These are phyloP conservation scores for Diphasiastrum complanatum DNA, from an alignment of 83 land plant species.

Conservation along the genomic window DNA sequence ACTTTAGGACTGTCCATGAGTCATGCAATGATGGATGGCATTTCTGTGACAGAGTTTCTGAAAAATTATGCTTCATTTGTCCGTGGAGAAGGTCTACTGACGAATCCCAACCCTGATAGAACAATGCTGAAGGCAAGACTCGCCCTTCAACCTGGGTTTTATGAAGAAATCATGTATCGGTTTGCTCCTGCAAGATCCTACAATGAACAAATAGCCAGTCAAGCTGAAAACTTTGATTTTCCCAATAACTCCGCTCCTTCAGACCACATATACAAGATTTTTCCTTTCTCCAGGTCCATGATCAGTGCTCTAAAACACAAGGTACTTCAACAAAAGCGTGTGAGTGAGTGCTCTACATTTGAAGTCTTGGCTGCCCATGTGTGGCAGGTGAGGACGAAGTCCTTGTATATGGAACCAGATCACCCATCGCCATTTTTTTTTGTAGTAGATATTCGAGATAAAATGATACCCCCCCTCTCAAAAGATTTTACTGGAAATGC, in stretches of 20 bases:
- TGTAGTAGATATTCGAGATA: constrained; percentile 57
- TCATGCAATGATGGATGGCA: constrained; percentile 57
- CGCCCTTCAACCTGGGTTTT: no score
- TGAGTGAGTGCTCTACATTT: constrained; percentile 39
- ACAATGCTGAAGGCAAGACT: constrained; percentile 35
- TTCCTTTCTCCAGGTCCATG: constrained; percentile 25
- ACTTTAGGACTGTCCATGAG: constrained; percentile 47
- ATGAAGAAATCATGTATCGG: no score
- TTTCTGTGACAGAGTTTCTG: constrained; percentile 39
- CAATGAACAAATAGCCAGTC: no score
- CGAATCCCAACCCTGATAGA: constrained; percentile 29
- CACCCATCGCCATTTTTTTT: constrained; percentile 37
- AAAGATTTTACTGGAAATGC: constrained; percentile 51
- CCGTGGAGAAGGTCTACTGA: constrained; percentile 35
- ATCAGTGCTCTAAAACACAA: constrained; percentile 29
- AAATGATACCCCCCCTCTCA: constrained; percentile 43
- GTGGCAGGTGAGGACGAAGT: constrained; percentile 47
- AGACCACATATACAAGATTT: constrained; percentile 23
- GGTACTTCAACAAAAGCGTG: constrained; percentile 11
- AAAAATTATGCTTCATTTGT: constrained; percentile 35
- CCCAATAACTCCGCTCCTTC: no score
- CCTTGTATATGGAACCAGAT: constrained; percentile 27
- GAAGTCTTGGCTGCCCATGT: constrained; percentile 56
- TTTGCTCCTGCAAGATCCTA: no score
- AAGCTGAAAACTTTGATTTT: no score